Conservation (phyloP, 1,284 basidiomycete species). For the Hemileia vastatrix region DNA sequence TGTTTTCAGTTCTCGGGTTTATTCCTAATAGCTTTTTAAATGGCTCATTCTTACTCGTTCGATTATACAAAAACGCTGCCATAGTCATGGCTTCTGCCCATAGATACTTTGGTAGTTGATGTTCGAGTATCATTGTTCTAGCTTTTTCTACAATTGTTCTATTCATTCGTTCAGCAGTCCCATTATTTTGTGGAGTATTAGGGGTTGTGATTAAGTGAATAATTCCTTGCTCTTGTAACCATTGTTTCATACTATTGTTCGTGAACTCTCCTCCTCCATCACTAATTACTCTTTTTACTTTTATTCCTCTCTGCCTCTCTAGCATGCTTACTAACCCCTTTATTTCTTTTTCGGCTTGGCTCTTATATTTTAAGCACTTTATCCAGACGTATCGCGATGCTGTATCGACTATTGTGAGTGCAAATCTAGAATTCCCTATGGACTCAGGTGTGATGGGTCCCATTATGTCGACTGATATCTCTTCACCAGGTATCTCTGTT, state of each 20-base stretch:
- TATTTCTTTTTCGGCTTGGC: background rate
- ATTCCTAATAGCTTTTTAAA: too few species aligned
- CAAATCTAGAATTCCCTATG: slow-evolving; percentile 4
- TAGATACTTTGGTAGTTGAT: background rate
- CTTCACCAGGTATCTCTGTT: background rate
- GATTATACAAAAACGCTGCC: background rate
- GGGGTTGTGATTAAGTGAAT: slow-evolving; percentile 1
- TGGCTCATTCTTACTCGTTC: too few species aligned
- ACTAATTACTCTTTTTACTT: slow-evolving; percentile 6
- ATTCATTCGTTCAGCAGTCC: slow-evolving; percentile 9
- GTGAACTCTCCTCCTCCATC: slow-evolving; percentile 12
- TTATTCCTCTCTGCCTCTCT: background rate
- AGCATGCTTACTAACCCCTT: background rate
- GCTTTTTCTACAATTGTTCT: slow-evolving; percentile 9
- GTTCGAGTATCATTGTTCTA: background rate
- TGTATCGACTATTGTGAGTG: slow-evolving; percentile 7
- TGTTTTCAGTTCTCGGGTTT: too few species aligned
- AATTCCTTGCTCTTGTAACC: slow-evolving; percentile 4
- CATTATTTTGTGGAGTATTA: slow-evolving; percentile 15
- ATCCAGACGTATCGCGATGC: slow-evolving; percentile 8
- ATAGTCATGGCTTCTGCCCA: slow-evolving; percentile 11
- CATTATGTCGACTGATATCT: slow-evolving; percentile 10
- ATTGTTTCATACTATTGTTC: slow-evolving; percentile 1
- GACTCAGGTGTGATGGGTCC: slow-evolving; percentile 12
- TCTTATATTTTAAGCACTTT: background rate